Evolutionary conservation across 2,329 filamentous ascomycete genomes (phyloP), one percentile per base, ranked within the genome.

Genomic region (Acrocalymma vagum): DNA sequence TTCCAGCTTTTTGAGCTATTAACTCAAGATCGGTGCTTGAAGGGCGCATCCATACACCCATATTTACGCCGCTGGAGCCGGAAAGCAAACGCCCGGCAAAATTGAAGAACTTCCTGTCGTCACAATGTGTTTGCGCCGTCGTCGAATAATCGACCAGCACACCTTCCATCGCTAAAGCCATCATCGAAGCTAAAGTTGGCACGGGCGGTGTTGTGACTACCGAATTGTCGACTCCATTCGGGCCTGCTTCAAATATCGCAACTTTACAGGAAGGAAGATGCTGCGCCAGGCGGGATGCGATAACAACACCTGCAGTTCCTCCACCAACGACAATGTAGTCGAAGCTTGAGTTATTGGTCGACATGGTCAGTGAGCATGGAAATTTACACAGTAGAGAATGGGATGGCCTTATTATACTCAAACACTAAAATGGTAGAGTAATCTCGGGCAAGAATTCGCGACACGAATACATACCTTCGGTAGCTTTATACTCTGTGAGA

Each of bases 281-380:
- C 24, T 51, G 28, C 22, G 27, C 42, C 11, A 64, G 44, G 4
- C 59, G 51, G 2, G 46, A 48, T 11, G 55, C 60, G 7, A 62
- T 48, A 4, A 43, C 40, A 6, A 55, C 42, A 11, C 60, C 60
- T 9, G 55, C 55, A 2, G 52, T 62, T 5, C 60, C 60, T 14
- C 59, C 60, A 3, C 60, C 60, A 6, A 61, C 55, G 8, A 64
- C 29, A n/a, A 63, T 47, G 23, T 50, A 54, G 29, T 55, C 51
- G 31, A 43, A 55, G 18, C 10, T 23, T n/a, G 29, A 26, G 6
- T 21, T n/a, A n/a, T n/a, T n/a, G n/a, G n/a, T n/a, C n/a, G n/a
- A n/a, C n/a, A n/a, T n/a, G n/a, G n/a, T n/a, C n/a, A n/a, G n/a
- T n/a, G n/a, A n/a, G n/a, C n/a, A n/a, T n/a, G n/a, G n/a, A n/a